Base-by-base conservation (phyloP, 805 yeast genomes). In the Nadsonia fulvescens region DNA sequence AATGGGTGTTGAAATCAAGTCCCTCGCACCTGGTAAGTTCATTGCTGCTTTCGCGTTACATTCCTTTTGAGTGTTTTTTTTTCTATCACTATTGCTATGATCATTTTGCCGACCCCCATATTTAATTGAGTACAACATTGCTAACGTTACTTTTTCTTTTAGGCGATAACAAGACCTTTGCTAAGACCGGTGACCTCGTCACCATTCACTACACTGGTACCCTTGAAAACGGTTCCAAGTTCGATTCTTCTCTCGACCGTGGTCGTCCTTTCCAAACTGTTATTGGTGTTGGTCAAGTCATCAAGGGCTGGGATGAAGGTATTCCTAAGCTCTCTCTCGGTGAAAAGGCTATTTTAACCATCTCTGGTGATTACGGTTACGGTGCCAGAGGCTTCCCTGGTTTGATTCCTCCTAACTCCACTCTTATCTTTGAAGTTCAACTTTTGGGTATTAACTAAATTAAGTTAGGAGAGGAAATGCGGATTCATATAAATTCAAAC, bases 361-460 rank as follows among this genome's bases (percentile, higher is more conserved):
- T 86, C 44, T 91, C 94, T 44, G 92, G 93, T 38, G 68, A 70
- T 44, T 75, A 78, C 58, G 96, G 91, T 40, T 86, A 86, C 57
- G 95, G 95, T 36, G 65, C 66, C 38, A 72, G 92, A 56, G 96
- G 96, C 25, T 81, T 76, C 71, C 95, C 95, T 41, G 93, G 93
- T 41, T 61, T 81, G 48, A 86, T 86, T 49, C 96, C 96, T 38
- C 94, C 94, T 42, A 81, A 79, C 54, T 91, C 95, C 37, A 83
- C 94, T 40, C 67, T 86, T 56, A 59, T 79, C 28, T 49, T 49
- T 31, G 54, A 49, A 32, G 54, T 49, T 22, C 49, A 49, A 39
- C 39, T 48, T 20, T 35, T 48, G 21, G 42, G 37, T 14, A 46
- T 44, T 29, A 41, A 41, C 32, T 32, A 32, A 14, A 5, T 6